These are phyloP conservation scores for Zalerion maritima DNA, from an alignment of 495 filamentous ascomycete genomes.

Conservation along the genomic window DNA sequence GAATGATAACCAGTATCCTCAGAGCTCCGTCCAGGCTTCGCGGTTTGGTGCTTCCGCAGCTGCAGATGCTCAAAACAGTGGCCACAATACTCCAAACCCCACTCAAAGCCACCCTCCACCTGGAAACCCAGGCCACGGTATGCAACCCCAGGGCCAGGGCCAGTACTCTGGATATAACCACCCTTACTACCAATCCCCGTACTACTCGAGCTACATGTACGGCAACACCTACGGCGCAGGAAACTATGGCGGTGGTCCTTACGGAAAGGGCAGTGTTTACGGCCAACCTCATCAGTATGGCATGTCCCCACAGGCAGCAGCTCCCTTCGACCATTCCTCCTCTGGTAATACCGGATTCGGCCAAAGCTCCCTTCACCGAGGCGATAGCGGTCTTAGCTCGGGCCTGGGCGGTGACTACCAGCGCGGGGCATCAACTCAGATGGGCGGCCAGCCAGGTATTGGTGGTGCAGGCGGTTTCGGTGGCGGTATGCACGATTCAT, in stretches of 20 bases:
- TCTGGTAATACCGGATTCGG: constrained; percentile 66
- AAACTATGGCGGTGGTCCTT: constrained; percentile 53
- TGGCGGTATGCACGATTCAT: constrained; percentile 59
- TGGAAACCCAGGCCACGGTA: constrained; percentile 17
- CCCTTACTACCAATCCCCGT: constrained; percentile 69
- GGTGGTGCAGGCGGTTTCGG: constrained; percentile 49
- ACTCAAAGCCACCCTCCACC: constrained; percentile 47
- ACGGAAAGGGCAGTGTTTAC: constrained; percentile 71
- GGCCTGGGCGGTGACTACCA: constrained; percentile 58
- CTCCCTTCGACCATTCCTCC: constrained; percentile 61
- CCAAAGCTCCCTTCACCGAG: constrained; percentile 49
- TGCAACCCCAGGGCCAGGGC: constrained; percentile 37
- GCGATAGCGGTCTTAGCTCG: constrained; percentile 43
- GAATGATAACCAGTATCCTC: constrained; percentile 60
- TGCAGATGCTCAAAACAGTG: constrained; percentile 63
- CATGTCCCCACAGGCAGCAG: constrained; percentile 50
- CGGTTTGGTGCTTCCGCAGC: constrained; percentile 54
- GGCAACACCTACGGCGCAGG: constrained; percentile 52
- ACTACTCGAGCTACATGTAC: constrained; percentile 65
- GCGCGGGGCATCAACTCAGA: constrained; percentile 59
- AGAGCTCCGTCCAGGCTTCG: constrained; percentile 46
- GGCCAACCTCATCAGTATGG: constrained; percentile 68
- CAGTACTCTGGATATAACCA: constrained; percentile 55
- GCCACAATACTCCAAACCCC: constrained; percentile 79
- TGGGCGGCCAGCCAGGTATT: constrained; percentile 51